Percentiles rank a stretch among this genome's conserved stretches.
These are phyloP conservation scores for Sporothrix luriei DNA, from an alignment of 2,329 filamentous ascomycete genomes.

Conservation along the genomic window DNA sequence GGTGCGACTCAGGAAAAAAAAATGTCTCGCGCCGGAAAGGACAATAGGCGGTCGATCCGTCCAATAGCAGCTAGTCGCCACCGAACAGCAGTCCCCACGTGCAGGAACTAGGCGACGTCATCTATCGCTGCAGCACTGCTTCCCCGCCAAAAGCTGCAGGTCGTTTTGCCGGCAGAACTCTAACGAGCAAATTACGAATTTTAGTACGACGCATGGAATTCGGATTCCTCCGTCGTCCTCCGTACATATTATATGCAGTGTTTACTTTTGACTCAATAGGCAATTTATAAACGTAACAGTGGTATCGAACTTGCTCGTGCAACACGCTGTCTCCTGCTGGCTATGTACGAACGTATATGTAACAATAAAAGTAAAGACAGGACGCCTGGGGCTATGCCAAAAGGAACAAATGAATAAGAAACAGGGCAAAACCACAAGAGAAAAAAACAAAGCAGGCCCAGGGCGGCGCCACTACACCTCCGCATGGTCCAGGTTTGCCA, in stretches of 20 bases:
- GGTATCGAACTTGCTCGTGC: neutral
- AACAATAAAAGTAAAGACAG: constrained; percentile 1
- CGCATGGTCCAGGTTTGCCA: constrained; percentile 54
- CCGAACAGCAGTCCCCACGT: constrained; percentile 28
- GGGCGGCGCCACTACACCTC: constrained; percentile 28
- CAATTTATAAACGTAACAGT: neutral
- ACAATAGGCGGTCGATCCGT: neutral
- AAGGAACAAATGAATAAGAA: constrained; percentile 10
- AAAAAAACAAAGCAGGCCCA: neutral
- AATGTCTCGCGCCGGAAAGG: constrained; percentile 18
- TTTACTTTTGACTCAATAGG: neutral
- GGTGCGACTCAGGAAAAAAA: constrained; percentile 14
- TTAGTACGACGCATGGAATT: too few species aligned
- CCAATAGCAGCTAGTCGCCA: constrained; percentile 7
- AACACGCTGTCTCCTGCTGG: constrained; percentile 13
- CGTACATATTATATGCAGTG: neutral
- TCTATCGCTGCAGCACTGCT: neutral
- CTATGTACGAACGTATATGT: neutral
- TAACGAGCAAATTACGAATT: neutral
- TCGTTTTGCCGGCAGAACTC: constrained; percentile 10
- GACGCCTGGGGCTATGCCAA: constrained; percentile 22
- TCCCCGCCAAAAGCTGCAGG: constrained; percentile 1
- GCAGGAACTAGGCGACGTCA: constrained; percentile 31
- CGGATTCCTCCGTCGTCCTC: too few species aligned
- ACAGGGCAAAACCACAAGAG: neutral